Percentiles rank a stretch among this genome's conserved stretches.
These are phyloP conservation scores for Aspergillus indologenus DNA, from an alignment of 495 filamentous ascomycete genomes.

Conservation along the genomic window DNA sequence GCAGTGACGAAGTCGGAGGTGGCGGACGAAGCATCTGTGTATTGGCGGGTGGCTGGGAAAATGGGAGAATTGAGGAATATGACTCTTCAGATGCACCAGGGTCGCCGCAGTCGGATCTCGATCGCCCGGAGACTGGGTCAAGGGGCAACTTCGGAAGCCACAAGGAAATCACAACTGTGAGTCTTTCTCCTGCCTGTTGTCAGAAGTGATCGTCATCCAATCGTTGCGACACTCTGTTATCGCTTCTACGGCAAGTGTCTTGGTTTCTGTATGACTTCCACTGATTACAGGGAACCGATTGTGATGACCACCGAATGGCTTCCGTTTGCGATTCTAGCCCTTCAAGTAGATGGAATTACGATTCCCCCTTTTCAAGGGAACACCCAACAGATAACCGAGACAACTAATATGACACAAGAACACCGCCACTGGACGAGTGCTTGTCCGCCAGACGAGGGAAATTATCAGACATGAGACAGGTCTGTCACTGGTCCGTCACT, in stretches of 20 bases:
- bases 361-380: too few species aligned
- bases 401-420: background rate
- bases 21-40: constrained; percentile 2
- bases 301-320: too few species aligned
- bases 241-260: too few species aligned
- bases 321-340: too few species aligned
- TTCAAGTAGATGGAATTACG: too few species aligned
- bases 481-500: too few species aligned
- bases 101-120: constrained; percentile 13
- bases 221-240: too few species aligned
- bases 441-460: background rate
- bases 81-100: constrained; percentile 23
- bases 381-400: background rate
- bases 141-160: background rate
- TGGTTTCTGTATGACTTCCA: too few species aligned
- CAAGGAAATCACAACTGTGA: background rate
- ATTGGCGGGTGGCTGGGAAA: background rate
- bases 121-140: constrained; percentile 5
- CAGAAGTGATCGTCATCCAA: too few species aligned
- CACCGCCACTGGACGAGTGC: background rate
- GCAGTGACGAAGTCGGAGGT: background rate
- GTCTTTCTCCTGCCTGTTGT: background rate
- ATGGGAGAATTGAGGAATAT: constrained; percentile 2
- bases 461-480: constrained; percentile 1
- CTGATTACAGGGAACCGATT: too few species aligned